Conservation (phyloP, 495 filamentous ascomycete genomes). For the Sordaria brevicollis region DNA sequence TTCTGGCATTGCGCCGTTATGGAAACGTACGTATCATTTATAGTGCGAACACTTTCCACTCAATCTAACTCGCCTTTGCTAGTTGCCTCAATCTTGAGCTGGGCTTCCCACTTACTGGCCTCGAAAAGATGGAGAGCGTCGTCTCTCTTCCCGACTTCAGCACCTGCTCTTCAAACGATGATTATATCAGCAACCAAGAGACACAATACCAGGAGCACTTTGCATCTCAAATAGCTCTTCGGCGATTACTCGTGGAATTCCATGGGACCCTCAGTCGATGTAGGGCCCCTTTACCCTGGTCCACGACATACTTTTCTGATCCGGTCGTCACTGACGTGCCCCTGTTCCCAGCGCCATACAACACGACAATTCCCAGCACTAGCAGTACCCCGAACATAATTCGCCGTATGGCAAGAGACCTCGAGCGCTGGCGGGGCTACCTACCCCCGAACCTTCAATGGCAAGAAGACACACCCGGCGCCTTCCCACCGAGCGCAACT, state of each 20-base stretch:
- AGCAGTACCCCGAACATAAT: conserved; percentile 22
- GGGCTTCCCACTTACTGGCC: conserved; percentile 42
- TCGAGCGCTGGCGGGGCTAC: conserved; percentile 45
- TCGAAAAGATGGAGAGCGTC: conserved; percentile 37
- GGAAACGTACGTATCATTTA: conserved; percentile 36
- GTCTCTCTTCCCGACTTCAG: conserved; percentile 45
- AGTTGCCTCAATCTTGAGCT: conserved; percentile 46
- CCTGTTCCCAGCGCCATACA: conserved; percentile 1
- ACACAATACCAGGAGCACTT: conserved; percentile 46
- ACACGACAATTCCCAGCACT: background rate
- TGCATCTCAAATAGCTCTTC: conserved; percentile 46
- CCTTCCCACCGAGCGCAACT: conserved; percentile 14
- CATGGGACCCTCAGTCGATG: conserved; percentile 39
- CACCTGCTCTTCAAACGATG: conserved; percentile 32
- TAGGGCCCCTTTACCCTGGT: conserved; percentile 12
- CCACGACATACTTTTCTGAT: background rate
- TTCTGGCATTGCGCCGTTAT: conserved; percentile 52
- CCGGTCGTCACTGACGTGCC: background rate
- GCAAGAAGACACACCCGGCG: conserved; percentile 38
- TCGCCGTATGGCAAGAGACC: conserved; percentile 36
- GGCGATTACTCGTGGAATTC: conserved; percentile 40
- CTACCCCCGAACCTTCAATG: conserved; percentile 44
- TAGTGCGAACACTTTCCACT: background rate
- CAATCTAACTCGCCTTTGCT: background rate
- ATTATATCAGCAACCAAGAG: conserved; percentile 37